Conservation (phyloP, 352 stramenopile species). For the Globisporangium spiculum region DNA sequence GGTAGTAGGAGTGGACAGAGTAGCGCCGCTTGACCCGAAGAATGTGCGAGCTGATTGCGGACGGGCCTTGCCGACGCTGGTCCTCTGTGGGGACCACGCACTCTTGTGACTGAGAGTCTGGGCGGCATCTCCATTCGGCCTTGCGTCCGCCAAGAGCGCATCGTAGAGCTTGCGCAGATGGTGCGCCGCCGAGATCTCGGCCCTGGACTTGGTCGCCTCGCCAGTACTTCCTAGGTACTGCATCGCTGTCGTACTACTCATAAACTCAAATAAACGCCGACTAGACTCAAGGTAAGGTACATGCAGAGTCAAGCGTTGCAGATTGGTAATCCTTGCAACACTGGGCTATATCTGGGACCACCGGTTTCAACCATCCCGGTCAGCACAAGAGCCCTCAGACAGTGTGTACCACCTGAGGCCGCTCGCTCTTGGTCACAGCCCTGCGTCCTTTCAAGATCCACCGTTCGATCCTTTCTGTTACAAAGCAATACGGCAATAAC, state of each 20-base stretch:
- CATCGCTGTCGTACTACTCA: background rate
- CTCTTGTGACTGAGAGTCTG: background rate
- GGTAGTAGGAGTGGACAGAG: background rate
- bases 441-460: no score
- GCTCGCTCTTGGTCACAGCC: no score
- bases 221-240: conserved; percentile 1
- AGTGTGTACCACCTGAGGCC: no score
- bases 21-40: background rate
- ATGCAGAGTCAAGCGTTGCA: no score
- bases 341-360: no score
- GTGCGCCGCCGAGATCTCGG: conserved; percentile 30
- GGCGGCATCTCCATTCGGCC: background rate
- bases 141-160: conserved; percentile 10
- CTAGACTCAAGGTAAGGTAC: no score
- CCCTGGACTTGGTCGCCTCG: conserved; percentile 17
- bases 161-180: conserved; percentile 32
- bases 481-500: background rate
- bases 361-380: no score
- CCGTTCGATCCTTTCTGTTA: background rate
- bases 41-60: conserved; percentile 17
- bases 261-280: no score
- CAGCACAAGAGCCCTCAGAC: no score
- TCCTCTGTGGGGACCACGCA: background rate
- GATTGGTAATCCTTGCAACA: no score
- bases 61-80: background rate